Evolutionary conservation across 1,284 basidiomycete genomes (phyloP).

Genomic region (Chiua sp.): DNA sequence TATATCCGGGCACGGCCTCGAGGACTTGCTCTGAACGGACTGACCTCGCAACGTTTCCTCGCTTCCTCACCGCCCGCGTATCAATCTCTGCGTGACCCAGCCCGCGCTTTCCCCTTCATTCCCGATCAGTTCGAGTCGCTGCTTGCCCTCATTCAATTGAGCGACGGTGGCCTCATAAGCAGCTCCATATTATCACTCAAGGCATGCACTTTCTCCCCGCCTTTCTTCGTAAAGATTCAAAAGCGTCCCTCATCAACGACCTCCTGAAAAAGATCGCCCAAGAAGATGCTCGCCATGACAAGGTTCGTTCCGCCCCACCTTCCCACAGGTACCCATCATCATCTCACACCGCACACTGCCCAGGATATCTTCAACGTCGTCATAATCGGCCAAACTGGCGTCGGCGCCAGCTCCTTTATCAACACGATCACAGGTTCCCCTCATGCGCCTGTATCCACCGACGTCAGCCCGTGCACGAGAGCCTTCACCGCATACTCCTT

Average conservation of each 20-base stretch:
- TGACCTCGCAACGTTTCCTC: conserved; percentile 13
- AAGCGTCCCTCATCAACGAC: conserved; percentile 26
- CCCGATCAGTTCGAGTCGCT: conserved; percentile 10
- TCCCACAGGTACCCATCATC: background rate
- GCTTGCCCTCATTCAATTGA: too few relatives aligned
- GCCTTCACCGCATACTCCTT: conserved; percentile 33
- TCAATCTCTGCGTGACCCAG: conserved; percentile 13
- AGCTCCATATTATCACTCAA: background rate
- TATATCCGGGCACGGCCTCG: too few relatives aligned
- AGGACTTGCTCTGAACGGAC: too few relatives aligned
- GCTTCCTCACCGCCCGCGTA: background rate
- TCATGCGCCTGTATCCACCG: conserved; percentile 31
- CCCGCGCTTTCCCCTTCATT: conserved; percentile 11
- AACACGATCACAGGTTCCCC: conserved; percentile 25
- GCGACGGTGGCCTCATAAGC: background rate
- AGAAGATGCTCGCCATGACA: conserved; percentile 28
- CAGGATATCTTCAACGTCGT: conserved; percentile 37
- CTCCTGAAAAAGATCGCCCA: conserved; percentile 28
- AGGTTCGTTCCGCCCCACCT: conserved; percentile 15
- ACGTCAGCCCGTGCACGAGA: conserved; percentile 34
- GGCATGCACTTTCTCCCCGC: conserved; percentile 33
- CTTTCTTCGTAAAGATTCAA: conserved; percentile 35
- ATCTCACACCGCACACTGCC: conserved; percentile 4
- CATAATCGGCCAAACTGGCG: conserved; percentile 36
- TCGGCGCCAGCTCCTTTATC: conserved; percentile 33